A percentile compares a stretch with the other conserved stretches of the same genome.
phyloP scores from a whole-genome alignment of 257 asterid species.

The Solanum acaule region DNA sequence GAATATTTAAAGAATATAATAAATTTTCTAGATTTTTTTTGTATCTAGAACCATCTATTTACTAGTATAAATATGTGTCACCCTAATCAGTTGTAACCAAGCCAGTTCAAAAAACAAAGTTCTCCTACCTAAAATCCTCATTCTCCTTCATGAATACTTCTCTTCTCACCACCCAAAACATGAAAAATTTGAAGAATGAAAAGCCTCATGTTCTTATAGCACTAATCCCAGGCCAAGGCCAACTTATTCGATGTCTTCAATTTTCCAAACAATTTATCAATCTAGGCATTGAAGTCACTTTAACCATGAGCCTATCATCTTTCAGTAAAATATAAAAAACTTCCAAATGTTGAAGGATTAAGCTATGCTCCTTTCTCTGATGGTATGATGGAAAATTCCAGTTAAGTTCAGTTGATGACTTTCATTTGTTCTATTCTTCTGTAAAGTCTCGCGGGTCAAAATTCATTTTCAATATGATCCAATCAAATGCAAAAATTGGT shows the following conservation, averaged over 20 bases:
- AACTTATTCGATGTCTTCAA: no score
- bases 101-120: no score
- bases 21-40: no score
- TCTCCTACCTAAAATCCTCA: no score
- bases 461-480: background rate
- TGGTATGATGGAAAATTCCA: background rate
- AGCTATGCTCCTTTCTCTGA: background rate
- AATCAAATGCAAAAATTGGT: background rate
- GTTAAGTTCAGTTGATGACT: background rate
- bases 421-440: background rate
- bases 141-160: background rate
- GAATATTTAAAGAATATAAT: no score
- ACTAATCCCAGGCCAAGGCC: constrained; percentile 2
- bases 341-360: background rate
- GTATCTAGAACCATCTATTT: no score
- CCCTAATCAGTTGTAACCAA: no score
- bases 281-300: no score
- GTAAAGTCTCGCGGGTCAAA: background rate
- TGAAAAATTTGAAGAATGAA: no score
- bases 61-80: no score
- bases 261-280: no score
- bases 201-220: constrained; percentile 8
- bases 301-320: no score
- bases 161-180: background rate
- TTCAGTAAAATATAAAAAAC: background rate